A percentile compares a stretch with the other conserved stretches of the same genome.
phyloP scores from a whole-genome alignment of 176 grass and related monocot genomes.

The Puccinellia tenuiflora region DNA sequence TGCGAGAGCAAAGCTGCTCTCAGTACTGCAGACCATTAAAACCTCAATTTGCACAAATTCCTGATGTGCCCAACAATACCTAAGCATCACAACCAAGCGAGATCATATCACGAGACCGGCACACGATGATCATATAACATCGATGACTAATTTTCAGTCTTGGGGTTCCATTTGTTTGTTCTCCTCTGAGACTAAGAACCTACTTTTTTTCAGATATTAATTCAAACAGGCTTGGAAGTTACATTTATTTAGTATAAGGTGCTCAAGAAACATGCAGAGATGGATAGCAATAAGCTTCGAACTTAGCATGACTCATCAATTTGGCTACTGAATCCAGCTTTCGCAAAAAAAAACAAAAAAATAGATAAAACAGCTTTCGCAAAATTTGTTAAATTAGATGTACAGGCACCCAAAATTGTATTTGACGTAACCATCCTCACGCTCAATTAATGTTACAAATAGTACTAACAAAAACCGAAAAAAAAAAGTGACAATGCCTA shows the following conservation, averaged over 20 bases:
- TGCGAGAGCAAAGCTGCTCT: neutral
- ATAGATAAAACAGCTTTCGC: neutral
- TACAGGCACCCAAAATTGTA: neutral
- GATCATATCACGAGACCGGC: too few relatives aligned
- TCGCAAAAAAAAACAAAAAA: too few relatives aligned
- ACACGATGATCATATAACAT: too few relatives aligned
- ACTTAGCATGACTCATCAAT: neutral
- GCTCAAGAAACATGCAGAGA: neutral
- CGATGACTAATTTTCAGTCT: too few relatives aligned
- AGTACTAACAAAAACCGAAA: neutral
- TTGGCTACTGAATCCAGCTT: neutral
- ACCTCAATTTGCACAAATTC: neutral
- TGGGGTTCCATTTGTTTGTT: too few relatives aligned
- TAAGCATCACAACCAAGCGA: neutral
- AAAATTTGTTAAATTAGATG: neutral
- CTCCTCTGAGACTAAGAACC: too few relatives aligned
- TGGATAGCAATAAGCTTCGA: neutral
- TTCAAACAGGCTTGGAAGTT: too few relatives aligned
- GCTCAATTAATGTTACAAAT: neutral
- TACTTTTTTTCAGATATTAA: too few relatives aligned
- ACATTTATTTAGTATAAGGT: neutral
- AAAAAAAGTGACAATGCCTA: too few relatives aligned
- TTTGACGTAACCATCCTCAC: too few relatives aligned
- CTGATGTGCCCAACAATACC: neutral
- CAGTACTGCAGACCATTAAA: neutral